Conservation (phyloP, 805 yeast genomes). For the Nakazawaea ishiwadae region DNA sequence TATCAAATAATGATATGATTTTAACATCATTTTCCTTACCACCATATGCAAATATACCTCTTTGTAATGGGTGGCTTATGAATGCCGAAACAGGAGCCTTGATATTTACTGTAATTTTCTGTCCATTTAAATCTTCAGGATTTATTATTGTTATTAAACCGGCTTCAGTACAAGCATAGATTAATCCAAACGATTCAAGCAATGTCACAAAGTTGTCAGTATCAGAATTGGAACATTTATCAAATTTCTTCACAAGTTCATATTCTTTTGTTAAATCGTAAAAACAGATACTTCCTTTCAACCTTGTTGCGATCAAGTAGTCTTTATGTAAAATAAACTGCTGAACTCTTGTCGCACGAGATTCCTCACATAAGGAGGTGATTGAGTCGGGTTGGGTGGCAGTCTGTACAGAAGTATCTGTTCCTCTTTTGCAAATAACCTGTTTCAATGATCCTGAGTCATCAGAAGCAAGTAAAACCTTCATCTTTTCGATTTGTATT, state of each 20-base stretch:
- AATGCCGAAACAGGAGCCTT: constrained; percentile 47
- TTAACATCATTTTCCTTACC: constrained; percentile 80
- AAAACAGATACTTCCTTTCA: constrained; percentile 36
- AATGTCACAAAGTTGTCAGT: constrained; percentile 36
- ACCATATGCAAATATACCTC: constrained; percentile 68
- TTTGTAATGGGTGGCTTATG: constrained; percentile 40
- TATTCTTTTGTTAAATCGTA: constrained; percentile 27
- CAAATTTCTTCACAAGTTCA: constrained; percentile 16
- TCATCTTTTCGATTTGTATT: constrained; percentile 36
- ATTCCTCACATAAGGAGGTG: constrained; percentile 23
- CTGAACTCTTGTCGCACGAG: constrained; percentile 30
- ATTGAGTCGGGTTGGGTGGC: constrained; percentile 61
- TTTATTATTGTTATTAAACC: constrained; percentile 27
- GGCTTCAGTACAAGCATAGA: constrained; percentile 28
- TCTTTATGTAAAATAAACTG: constrained; percentile 27
- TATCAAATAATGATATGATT: constrained; percentile 34
- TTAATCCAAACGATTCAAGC: constrained; percentile 21
- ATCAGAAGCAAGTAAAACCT: constrained; percentile 56
- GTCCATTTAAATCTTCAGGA: constrained; percentile 14
- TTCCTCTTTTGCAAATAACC: constrained; percentile 57
- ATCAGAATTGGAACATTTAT: constrained; percentile 12
- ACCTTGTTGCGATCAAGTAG: constrained; percentile 36
- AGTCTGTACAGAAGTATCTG: constrained; percentile 73
- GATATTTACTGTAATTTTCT: constrained; percentile 25
- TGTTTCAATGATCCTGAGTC: constrained; percentile 67